These are phyloP conservation scores for Knufia petricola DNA, from an alignment of 2,329 filamentous ascomycete genomes.

Conservation along the genomic window DNA sequence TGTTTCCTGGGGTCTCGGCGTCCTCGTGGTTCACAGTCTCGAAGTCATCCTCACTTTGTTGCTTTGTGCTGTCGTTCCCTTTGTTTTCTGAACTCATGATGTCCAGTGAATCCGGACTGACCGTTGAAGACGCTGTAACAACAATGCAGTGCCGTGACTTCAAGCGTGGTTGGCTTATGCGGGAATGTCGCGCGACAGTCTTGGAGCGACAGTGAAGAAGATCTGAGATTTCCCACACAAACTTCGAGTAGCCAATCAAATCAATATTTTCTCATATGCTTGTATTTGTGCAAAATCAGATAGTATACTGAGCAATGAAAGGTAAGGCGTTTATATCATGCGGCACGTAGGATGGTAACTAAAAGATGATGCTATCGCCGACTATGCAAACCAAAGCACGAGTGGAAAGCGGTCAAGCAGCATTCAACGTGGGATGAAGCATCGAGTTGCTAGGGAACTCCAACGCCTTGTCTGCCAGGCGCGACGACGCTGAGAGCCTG, in stretches of 20 bases:
- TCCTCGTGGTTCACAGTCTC: constrained; percentile 21
- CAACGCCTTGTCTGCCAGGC: neutral
- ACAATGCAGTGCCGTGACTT: neutral
- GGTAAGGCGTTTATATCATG: no score
- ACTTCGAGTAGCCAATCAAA: neutral
- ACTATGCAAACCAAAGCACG: neutral
- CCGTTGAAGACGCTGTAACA: neutral
- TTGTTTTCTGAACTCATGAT: neutral
- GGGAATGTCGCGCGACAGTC: constrained; percentile 1
- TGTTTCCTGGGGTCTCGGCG: constrained; percentile 17
- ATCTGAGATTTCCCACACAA: neutral
- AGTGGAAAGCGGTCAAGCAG: neutral
- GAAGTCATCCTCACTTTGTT: constrained; percentile 21
- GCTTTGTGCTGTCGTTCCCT: neutral
- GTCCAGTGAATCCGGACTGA: neutral
- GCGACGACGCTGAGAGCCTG: no score
- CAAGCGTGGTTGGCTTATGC: neutral
- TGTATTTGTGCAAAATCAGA: neutral
- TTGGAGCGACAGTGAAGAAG: neutral
- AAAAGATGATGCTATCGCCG: no score
- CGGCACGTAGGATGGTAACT: no score
- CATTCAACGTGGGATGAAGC: neutral
- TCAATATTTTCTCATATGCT: neutral
- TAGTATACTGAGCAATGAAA: neutral
- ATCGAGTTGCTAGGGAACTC: neutral